Conservation (phyloP, 768 basidiomycete species). For the Piloderma croceum region DNA sequence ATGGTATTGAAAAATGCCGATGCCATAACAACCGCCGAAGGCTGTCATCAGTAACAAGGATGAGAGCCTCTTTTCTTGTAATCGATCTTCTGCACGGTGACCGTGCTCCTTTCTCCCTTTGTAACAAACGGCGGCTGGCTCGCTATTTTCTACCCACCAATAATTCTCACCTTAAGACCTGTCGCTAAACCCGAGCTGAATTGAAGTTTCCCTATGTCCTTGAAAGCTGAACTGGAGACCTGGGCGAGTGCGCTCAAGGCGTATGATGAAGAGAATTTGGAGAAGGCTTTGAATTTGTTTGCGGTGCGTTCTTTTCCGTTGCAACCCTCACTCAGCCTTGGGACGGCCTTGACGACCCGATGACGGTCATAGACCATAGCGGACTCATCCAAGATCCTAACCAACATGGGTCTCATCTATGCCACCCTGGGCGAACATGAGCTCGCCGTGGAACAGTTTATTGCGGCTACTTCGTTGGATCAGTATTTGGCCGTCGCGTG, state of each 20-base stretch:
- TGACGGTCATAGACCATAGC: constrained; percentile 52
- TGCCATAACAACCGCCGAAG: no score
- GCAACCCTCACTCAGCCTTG: not conserved
- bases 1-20: no score
- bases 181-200: no score
- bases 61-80: no score
- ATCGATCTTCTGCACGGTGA: no score
- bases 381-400: constrained; percentile 84
- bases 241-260: constrained; percentile 87
- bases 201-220: no score
- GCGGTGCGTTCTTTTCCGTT: constrained; percentile 39
- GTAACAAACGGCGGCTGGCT: no score
- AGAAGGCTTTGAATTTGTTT: constrained; percentile 69
- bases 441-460: constrained; percentile 76
- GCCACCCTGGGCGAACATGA: constrained; percentile 89
- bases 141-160: no score
- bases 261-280: constrained; percentile 82
- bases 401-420: constrained; percentile 90
- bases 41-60: no score
- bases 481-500: constrained; percentile 84
- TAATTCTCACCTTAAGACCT: no score
- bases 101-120: no score
- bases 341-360: constrained; percentile 6
- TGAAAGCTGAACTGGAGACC: constrained; percentile 77
- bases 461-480: constrained; percentile 72